A percentile compares a stretch with the other conserved stretches of the same genome.
phyloP scores from a whole-genome alignment of 768 basidiomycete species.

The Lactarius psammicola region DNA sequence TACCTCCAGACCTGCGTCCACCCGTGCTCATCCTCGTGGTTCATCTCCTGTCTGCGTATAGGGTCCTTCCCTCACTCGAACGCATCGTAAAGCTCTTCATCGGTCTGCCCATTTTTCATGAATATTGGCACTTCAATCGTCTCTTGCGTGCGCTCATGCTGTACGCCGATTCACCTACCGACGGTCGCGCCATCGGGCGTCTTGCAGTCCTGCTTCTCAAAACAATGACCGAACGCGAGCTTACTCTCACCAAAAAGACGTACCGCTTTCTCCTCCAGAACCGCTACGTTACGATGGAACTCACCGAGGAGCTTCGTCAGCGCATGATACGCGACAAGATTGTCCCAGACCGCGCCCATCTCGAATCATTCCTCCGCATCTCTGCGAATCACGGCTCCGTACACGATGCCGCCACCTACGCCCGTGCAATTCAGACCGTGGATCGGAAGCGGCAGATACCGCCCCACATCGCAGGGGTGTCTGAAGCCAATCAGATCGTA shows the following conservation, averaged over 20 bases:
- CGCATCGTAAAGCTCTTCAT: slow-evolving; percentile 40
- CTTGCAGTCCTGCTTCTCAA: slow-evolving; percentile 21
- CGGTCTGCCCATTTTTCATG: slow-evolving; percentile 32
- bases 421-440: slow-evolving; percentile 40
- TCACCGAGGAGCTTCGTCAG: slow-evolving; percentile 47
- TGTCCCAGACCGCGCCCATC: slow-evolving; percentile 43
- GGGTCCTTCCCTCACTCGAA: slow-evolving; percentile 47
- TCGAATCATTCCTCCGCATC: slow-evolving; percentile 49
- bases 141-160: slow-evolving; percentile 26
- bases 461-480: neutral
- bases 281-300: slow-evolving; percentile 49
- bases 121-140: slow-evolving; percentile 29
- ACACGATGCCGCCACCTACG: slow-evolving; percentile 43
- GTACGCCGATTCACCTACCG: slow-evolving; percentile 9
- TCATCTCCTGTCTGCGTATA: slow-evolving; percentile 50
- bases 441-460: slow-evolving; percentile 18
- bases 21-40: slow-evolving; percentile 48
- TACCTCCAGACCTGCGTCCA: slow-evolving; percentile 39
- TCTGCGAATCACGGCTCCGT: slow-evolving; percentile 47
- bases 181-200: slow-evolving; percentile 14
- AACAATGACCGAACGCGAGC: slow-evolving; percentile 22
- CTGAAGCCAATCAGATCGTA: neutral
- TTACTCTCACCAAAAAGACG: slow-evolving; percentile 17
- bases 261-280: slow-evolving; percentile 33
- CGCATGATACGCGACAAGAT: slow-evolving; percentile 44